phyloP scores from a whole-genome alignment of 768 basidiomycete species.

The Russula vinacea region DNA sequence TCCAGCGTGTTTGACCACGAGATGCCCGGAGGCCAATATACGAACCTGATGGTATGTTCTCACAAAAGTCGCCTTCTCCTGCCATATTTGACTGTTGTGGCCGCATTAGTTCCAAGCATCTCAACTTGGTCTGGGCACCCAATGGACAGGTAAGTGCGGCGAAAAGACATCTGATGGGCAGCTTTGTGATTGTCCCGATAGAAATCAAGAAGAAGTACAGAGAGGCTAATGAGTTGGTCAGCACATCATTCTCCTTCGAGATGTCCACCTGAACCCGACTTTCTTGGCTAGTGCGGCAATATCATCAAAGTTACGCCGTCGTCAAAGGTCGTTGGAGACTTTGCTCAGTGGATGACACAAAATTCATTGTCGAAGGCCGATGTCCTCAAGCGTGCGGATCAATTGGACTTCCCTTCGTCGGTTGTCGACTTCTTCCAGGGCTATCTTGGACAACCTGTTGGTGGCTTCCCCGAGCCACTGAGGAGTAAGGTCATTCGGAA shows the following conservation, averaged over 20 bases:
- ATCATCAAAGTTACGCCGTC: constrained; percentile 99
- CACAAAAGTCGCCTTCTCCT: constrained; percentile 22
- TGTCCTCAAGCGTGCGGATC: constrained; percentile 80
- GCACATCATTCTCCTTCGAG: constrained; percentile 33
- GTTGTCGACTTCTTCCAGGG: constrained; percentile 99
- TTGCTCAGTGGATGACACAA: constrained; percentile 99
- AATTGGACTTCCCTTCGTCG: constrained; percentile 95
- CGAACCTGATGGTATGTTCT: constrained; percentile 79
- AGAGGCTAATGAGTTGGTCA: constrained; percentile 90
- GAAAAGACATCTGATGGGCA: background rate
- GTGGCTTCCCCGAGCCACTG: constrained; percentile 97
- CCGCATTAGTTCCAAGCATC: constrained; percentile 87
- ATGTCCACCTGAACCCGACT: constrained; percentile 12
- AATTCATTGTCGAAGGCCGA: constrained; percentile 86
- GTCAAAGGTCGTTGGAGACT: constrained; percentile 98
- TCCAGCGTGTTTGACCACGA: constrained; percentile 98
- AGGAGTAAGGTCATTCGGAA: constrained; percentile 89
- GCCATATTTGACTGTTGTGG: constrained; percentile 27
- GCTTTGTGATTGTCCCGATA: constrained; percentile 33
- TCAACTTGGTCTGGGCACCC: constrained; percentile 93
- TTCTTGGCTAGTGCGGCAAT: constrained; percentile 72
- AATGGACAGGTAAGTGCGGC: constrained; percentile 74
- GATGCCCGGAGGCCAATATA: constrained; percentile 98
- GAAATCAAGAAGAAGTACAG: constrained; percentile 99
- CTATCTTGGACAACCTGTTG: constrained; percentile 95